These are phyloP conservation scores for Schizosaccharomyces versatilis DNA, from an alignment of 1,139 yeast species.

Conservation along the genomic window DNA sequence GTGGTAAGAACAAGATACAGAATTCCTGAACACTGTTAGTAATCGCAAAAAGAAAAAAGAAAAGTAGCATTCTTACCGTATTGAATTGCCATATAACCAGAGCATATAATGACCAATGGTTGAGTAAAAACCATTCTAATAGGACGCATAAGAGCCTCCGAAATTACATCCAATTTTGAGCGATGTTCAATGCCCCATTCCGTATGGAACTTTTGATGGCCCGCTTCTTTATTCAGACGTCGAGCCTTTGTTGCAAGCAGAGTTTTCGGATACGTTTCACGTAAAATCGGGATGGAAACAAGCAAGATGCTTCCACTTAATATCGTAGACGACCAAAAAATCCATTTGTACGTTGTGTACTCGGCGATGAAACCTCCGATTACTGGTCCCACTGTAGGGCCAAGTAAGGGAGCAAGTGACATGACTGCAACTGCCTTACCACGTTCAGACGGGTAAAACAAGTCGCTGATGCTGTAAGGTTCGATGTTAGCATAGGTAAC, in stretches of 20 bases:
- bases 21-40: background rate
- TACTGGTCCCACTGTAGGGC: conserved; percentile 59
- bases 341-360: conserved; percentile 43
- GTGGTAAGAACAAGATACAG: conserved; percentile 51
- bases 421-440: conserved; percentile 25
- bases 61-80: background rate
- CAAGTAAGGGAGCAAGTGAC: conserved; percentile 32
- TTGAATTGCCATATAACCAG: background rate
- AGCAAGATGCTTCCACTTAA: conserved; percentile 31
- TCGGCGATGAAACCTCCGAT: conserved; percentile 61
- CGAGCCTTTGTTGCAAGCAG: conserved; percentile 48
- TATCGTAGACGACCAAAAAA: conserved; percentile 30
- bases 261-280: conserved; percentile 81
- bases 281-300: conserved; percentile 33
- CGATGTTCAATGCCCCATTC: background rate
- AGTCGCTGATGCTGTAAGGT: conserved; percentile 23
- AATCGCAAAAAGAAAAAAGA: background rate
- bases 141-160: conserved; percentile 17
- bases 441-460: conserved; percentile 48
- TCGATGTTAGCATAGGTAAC: no score
- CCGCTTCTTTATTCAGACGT: background rate
- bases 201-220: background rate
- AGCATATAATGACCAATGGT: background rate
- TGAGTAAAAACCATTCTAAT: conserved; percentile 1
- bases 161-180: conserved; percentile 16